Percentiles rank a stretch among this genome's conserved stretches.
Evolutionary conservation across 805 yeast genomes (phyloP).

Genomic region (Ogataea ganodermae): DNA sequence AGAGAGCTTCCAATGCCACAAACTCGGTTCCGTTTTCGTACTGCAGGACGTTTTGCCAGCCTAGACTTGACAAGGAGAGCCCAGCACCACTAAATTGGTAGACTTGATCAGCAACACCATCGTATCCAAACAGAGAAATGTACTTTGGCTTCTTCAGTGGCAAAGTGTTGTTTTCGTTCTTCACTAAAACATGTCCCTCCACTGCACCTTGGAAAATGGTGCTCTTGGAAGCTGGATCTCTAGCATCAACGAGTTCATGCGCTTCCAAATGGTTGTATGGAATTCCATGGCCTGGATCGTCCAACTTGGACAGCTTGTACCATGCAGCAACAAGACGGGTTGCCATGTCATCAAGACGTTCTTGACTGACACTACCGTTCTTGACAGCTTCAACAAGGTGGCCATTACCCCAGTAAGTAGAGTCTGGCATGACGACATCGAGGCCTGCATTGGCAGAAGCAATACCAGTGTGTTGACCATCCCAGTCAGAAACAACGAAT

Average conservation of each 20-base stretch:
- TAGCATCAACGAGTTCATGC: conserved; percentile 57
- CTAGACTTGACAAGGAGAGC: conserved; percentile 10
- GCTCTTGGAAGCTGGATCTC: conserved; percentile 48
- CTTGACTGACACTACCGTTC: conserved; percentile 55
- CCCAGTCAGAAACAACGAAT: conserved; percentile 67
- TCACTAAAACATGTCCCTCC: conserved; percentile 58
- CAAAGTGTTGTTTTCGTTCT: conserved; percentile 50
- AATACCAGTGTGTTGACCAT: conserved; percentile 60
- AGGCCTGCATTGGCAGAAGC: conserved; percentile 57
- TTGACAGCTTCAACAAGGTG: conserved; percentile 54
- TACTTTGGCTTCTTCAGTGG: conserved; percentile 58
- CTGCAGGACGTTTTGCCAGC: conserved; percentile 7
- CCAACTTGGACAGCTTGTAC: conserved; percentile 43
- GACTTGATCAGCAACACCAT: conserved; percentile 10
- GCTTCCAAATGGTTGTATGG: conserved; percentile 53
- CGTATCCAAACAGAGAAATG: conserved; percentile 28
- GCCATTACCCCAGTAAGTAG: conserved; percentile 50
- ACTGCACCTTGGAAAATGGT: conserved; percentile 55
- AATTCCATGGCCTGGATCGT: conserved; percentile 43
- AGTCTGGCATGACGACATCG: conserved; percentile 68
- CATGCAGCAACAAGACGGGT: conserved; percentile 59
- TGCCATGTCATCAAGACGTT: conserved; percentile 62
- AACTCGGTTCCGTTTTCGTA: conserved; percentile 19
- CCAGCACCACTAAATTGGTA: conserved; percentile 1
- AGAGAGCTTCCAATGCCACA: too few species aligned